A percentile compares a stretch with the other conserved stretches of the same genome.
These are phyloP conservation scores for Wickerhamiella australiensis DNA, from an alignment of 805 yeast species.

Conservation along the genomic window DNA sequence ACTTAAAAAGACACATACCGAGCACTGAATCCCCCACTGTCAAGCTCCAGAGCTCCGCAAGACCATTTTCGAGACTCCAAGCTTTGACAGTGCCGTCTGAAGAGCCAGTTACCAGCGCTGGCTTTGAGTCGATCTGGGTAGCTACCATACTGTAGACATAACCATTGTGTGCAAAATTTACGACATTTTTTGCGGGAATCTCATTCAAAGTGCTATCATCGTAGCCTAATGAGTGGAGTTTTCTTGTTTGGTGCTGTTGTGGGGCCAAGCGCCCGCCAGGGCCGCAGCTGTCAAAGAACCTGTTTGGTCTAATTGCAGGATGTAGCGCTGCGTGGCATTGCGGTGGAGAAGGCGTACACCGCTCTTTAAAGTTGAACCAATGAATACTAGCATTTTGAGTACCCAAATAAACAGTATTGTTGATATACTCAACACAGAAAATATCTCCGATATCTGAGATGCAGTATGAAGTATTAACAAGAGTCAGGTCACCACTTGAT, in stretches of 20 bases:
- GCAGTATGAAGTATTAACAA: constrained; percentile 67
- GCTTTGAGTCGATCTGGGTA: constrained; percentile 22
- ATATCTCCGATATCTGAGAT: constrained; percentile 86
- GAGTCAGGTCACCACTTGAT: constrained; percentile 2
- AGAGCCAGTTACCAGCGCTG: constrained; percentile 55
- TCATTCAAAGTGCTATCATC: constrained; percentile 28
- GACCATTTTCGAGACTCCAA: constrained; percentile 43
- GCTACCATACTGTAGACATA: constrained; percentile 61
- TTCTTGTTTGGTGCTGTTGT: constrained; percentile 22
- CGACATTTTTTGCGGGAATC: constrained; percentile 51
- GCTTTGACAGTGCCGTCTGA: constrained; percentile 84
- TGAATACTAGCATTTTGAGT: constrained; percentile 84
- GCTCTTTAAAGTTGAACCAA: constrained; percentile 41
- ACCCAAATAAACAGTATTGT: constrained; percentile 61
- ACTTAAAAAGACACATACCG: constrained; percentile 45
- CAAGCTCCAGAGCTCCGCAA: constrained; percentile 27
- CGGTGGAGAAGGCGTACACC: constrained; percentile 15
- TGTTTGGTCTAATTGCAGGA: constrained; percentile 53
- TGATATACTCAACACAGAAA: constrained; percentile 66
- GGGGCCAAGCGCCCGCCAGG: constrained; percentile 50
- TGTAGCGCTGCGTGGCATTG: constrained; percentile 17
- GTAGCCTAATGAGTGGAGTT: constrained; percentile 7
- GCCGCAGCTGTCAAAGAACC: constrained; percentile 82
- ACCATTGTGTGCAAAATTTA: constrained; percentile 83
- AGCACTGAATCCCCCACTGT: constrained; percentile 55